Evolutionary conservation across 225 moss, liverwort and hornwort species (phyloP).

Genomic region (Rhytidiadelphus loreus): DNA sequence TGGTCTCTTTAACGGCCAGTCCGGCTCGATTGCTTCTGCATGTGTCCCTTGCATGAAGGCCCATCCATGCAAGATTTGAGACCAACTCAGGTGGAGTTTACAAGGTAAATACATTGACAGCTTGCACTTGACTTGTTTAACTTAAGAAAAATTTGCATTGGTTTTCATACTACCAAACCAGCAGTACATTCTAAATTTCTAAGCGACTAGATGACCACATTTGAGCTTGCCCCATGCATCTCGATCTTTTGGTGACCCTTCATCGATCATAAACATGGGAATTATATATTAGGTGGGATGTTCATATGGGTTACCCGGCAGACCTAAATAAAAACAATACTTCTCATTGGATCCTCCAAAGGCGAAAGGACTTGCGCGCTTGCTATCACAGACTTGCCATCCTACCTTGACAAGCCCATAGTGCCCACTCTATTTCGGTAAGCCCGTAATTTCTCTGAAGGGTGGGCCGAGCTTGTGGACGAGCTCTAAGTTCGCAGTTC

Average conservation of each 20-base stretch:
- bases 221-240: background rate
- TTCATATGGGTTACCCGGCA: background rate
- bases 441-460: background rate
- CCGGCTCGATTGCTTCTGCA: background rate
- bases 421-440: background rate
- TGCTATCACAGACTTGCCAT: background rate
- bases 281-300: background rate
- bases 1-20: background rate
- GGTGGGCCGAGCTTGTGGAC: background rate
- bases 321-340: background rate
- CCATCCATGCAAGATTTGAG: background rate
- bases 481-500: background rate
- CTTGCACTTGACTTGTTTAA: background rate
- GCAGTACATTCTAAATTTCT: background rate
- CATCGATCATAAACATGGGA: background rate
- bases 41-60: background rate
- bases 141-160: background rate
- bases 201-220: background rate
- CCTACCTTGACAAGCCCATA: background rate
- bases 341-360: background rate
- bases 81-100: background rate
- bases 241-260: background rate
- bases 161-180: background rate
- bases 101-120: background rate
- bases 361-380: background rate